Conservation (phyloP, 805 yeast genomes). For the Sporopachydermia lactativora region DNA sequence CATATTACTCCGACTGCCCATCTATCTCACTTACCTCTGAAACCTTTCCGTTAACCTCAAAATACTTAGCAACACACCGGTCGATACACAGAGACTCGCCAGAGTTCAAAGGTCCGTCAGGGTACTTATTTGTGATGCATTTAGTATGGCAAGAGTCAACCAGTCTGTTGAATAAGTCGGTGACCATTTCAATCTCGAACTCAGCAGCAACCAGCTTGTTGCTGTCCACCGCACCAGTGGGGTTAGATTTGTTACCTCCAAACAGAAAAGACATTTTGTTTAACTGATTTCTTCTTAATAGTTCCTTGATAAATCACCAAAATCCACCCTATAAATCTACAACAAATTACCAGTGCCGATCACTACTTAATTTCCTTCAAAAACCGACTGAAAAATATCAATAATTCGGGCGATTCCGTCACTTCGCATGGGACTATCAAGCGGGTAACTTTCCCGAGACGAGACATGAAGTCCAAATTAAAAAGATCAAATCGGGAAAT, state of each 20-base stretch:
- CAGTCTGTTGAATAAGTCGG: constrained; percentile 91
- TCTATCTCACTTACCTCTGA: constrained; percentile 42
- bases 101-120: constrained; percentile 62
- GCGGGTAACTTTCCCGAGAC: too few relatives aligned
- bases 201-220: constrained; percentile 61
- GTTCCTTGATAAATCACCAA: too few relatives aligned
- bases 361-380: too few relatives aligned
- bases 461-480: too few relatives aligned
- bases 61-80: constrained; percentile 91
- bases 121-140: constrained; percentile 55
- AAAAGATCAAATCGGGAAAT: too few relatives aligned
- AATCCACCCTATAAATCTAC: too few relatives aligned
- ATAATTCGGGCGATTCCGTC: too few relatives aligned
- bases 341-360: too few relatives aligned
- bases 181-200: constrained; percentile 92
- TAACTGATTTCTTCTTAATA: background rate
- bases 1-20: background rate
- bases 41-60: constrained; percentile 86
- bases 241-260: constrained; percentile 39
- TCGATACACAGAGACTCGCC: constrained; percentile 80
- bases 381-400: too few relatives aligned
- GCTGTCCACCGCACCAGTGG: constrained; percentile 19
- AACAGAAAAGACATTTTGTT: constrained; percentile 20
- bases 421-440: too few relatives aligned
- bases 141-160: constrained; percentile 82